Conservation (phyloP, 2,329 filamentous ascomycete genomes). For the Lachnellula occidentalis region DNA sequence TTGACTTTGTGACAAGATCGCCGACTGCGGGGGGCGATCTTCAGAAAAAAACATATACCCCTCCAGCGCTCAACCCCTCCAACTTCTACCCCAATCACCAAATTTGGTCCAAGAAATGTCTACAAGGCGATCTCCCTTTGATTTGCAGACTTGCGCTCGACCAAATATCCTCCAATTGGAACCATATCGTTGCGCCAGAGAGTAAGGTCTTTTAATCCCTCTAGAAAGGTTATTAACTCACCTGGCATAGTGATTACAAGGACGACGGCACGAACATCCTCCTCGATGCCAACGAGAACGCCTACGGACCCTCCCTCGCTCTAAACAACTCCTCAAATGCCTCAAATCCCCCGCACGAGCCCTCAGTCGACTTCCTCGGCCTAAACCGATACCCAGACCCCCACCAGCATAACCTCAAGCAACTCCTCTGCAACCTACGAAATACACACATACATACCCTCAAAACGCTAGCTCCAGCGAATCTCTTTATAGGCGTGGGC, state of each 20-base stretch:
- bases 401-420: conserved; percentile 83
- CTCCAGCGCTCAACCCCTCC: too few species aligned
- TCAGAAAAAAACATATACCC: too few species aligned
- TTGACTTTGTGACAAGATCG: too few species aligned
- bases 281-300: conserved; percentile 97
- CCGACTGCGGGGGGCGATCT: too few species aligned
- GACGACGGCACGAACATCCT: conserved; percentile 94
- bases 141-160: conserved; percentile 68
- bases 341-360: conserved; percentile 38
- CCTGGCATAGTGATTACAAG: conserved; percentile 80
- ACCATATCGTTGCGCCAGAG: conserved; percentile 76
- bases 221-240: conserved; percentile 12
- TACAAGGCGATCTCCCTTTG: conserved; percentile 51
- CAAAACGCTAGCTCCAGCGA: conserved; percentile 67
- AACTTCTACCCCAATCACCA: too few species aligned
- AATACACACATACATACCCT: conserved; percentile 78
- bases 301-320: conserved; percentile 76
- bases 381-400: conserved; percentile 95
- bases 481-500: conserved; percentile 92
- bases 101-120: conserved; percentile 19
- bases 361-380: conserved; percentile 69
- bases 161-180: conserved; percentile 71
- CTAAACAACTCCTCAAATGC: conserved; percentile 38
- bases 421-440: conserved; percentile 77
- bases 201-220: conserved; percentile 48